Evolutionary conservation across 345 rosid species (phyloP), one percentile per base, ranked within the genome.

Genomic region (Microthlaspi erraticum): DNA sequence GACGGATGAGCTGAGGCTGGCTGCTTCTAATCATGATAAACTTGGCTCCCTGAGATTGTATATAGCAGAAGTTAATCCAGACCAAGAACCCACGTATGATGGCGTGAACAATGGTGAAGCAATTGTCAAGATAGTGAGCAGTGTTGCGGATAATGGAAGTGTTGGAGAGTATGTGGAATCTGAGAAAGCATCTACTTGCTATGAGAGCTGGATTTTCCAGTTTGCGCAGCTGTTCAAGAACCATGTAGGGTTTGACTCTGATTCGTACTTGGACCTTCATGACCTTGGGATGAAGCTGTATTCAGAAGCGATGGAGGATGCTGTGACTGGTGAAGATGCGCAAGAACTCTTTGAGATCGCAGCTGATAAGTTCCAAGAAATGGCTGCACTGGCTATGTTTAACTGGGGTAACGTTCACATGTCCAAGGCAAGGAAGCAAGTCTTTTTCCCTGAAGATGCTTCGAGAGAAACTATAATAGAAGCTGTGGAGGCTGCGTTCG

Each of bases 381-480:
- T 95, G 99, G 85, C 86, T 8, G 97, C 99, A 57, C 65, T 95
- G 57, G 99, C 98, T 52, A 74, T 89, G 81, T 88, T 95, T 68
- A 95, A 92, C 41, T 95, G 97, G 99, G 99, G 98, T 45, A 95
- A 90, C 74, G 88, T 95, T 66, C 97, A 95, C 82, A 75, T 90
- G 91, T 92, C 97, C 13, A 86, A 64, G 71, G 93, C 98, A 23
- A 91, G 98, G 75, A 95, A 88, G 72, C 85, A 80, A 58, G 83
- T 87, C 19, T 75, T 73, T 77, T 71, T 84, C 19, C 77, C 97
- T 0, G 97, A 92, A 67, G 93, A 92, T 66, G 79, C 75, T 54
- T 82, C 91, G 7, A 83, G 64, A 71, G 98, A 90, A 65, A 72
- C 86, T 55, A 41, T 89, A 7, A 68, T 95, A 33, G 82, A 69